A percentile compares a stretch with the other conserved stretches of the same genome.
phyloP scores from a whole-genome alignment of 2,329 filamentous ascomycete species.

The Exophiala sideris region DNA sequence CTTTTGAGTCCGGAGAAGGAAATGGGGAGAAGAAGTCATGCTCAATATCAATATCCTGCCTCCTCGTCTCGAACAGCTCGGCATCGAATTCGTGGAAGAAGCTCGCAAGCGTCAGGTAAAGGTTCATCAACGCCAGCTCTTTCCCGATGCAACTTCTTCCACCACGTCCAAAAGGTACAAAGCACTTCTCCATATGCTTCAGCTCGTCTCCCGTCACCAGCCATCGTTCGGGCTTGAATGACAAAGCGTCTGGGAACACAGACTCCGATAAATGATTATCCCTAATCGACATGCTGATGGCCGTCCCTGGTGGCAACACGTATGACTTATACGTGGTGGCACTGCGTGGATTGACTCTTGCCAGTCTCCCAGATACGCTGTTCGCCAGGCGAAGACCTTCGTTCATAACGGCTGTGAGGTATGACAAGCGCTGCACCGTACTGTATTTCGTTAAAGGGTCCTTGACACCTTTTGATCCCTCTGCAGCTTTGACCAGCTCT shows the following conservation, averaged over 20 bases:
- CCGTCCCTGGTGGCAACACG: constrained; percentile 22
- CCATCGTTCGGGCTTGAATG: constrained; percentile 31
- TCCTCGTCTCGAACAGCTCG: constrained; percentile 30
- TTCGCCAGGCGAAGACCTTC: constrained; percentile 51
- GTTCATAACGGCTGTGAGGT: constrained; percentile 51
- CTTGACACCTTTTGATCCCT: constrained; percentile 21
- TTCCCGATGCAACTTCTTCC: constrained; percentile 30
- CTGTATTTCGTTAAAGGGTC: constrained; percentile 15
- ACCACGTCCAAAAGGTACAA: constrained; percentile 29
- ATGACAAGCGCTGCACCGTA: constrained; percentile 33
- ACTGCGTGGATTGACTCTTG: constrained; percentile 18
- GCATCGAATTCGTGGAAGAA: constrained; percentile 32
- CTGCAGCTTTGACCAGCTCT: constrained; percentile 31
- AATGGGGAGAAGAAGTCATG: constrained; percentile 33
- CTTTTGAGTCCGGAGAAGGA: constrained; percentile 28
- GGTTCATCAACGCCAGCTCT: constrained; percentile 31
- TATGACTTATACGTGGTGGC: constrained; percentile 19
- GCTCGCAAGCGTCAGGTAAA: constrained; percentile 31
- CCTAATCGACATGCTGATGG: constrained; percentile 27
- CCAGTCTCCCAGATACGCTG: constrained; percentile 34
- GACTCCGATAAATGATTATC: constrained; percentile 19
- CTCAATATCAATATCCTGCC: constrained; percentile 31
- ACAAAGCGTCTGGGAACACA: constrained; percentile 43
- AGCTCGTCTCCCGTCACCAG: constrained; percentile 23
- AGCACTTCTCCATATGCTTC: constrained; percentile 29